Base-by-base conservation (phyloP, 2,329 filamentous ascomycete species). In the Aspergillus fischeri region DNA sequence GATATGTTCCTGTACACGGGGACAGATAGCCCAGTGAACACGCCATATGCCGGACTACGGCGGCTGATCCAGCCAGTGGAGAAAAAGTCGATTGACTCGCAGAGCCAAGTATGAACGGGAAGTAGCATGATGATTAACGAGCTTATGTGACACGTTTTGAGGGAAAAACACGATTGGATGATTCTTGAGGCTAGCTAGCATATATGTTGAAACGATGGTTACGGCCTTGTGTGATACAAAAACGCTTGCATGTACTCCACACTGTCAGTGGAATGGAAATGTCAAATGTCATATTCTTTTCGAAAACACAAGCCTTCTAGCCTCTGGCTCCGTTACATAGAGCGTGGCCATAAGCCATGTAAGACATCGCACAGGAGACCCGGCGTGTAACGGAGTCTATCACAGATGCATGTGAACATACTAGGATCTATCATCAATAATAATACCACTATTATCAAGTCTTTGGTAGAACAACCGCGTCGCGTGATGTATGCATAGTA, bases 1-100 rank as follows among this genome's bases (percentile, higher is more conserved):
- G 86, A 90, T 68, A 67, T 83, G 1, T 83, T 89, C 68, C 76
- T 91, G 42, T 91, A 86, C 68, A 88, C 85, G 0, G 88, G 88
- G 3, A 72, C 65, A 7, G 67, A 86, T n/a, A 88, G 82, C 62
- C 87, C 87, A 1, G 78, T 91, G 63, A 91, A 91, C 72, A 85
- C 80, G 0, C 86, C 86, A 0, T 86, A 79, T 73, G 70, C 89
- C 66, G 87, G 87, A 0, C 66, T 90, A n/a, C 80, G 80, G 63
- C 76, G 82, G 27, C 65, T 87, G 17, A 32, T 75, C n/a, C 61
- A 63, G 21, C 71, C 71, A 10, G 28, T 53, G 4, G 10, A 20
- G 89, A 90, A 84, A 92, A 96, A 77, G 81, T 45, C 49, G 5
- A n/a, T 35, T 3, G n/a, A 11, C 21, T 35, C 29, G 9, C 42